Evolutionary conservation across 176 grass and related monocot genomes (phyloP).

Genomic region (Zea luxurians): DNA sequence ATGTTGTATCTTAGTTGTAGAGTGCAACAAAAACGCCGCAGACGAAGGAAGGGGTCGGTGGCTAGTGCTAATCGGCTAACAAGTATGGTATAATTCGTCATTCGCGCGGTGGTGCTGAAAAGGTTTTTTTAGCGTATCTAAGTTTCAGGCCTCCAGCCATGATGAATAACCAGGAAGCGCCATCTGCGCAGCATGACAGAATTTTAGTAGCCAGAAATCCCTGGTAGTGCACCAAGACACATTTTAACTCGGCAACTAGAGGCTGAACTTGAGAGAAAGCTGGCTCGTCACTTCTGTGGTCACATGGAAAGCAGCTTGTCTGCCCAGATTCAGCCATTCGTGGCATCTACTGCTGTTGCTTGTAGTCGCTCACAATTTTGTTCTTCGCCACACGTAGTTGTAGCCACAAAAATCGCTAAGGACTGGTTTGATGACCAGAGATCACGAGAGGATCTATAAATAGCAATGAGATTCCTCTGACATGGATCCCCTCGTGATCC

Average conservation of each 20-base stretch:
- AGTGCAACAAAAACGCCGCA: slow-evolving; percentile 68
- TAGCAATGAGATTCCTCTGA: too few relatives aligned
- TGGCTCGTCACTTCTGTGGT: background rate
- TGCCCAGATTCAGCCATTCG: background rate
- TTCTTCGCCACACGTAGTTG: background rate
- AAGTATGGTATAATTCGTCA: slow-evolving; percentile 51
- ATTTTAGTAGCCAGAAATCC: background rate
- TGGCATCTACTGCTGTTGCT: background rate
- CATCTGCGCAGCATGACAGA: background rate
- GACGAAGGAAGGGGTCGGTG: slow-evolving; percentile 68
- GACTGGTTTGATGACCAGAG: too few relatives aligned
- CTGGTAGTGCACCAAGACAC: background rate
- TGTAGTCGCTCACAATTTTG: slow-evolving; percentile 39
- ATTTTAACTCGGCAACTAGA: background rate
- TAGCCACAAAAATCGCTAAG: background rate
- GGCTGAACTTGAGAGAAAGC: slow-evolving; percentile 11
- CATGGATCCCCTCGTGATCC: too few relatives aligned
- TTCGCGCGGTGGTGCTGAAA: background rate
- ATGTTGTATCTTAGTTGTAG: slow-evolving; percentile 78
- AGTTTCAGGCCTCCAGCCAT: background rate
- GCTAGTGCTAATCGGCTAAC: slow-evolving; percentile 52
- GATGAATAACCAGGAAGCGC: background rate
- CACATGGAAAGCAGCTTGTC: background rate
- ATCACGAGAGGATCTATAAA: too few relatives aligned
- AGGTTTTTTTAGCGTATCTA: background rate